Evolutionary conservation across 345 rosid genomes (phyloP).

Genomic region (Chamaenerion angustifolium): DNA sequence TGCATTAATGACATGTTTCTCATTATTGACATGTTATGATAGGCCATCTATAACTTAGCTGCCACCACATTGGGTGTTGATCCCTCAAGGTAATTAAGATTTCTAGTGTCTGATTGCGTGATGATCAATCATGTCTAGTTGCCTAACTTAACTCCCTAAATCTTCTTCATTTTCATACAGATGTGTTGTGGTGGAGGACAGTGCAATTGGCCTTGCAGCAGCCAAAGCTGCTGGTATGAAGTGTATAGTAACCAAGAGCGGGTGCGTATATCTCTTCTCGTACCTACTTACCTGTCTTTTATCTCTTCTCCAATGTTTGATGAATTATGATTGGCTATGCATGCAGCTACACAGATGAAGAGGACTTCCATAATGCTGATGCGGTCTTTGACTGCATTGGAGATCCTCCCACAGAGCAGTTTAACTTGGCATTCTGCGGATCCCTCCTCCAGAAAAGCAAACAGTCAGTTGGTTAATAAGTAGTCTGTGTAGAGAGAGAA

Average conservation of each 20-base stretch:
- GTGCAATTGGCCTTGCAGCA: conserved; percentile 83
- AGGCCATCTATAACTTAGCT: conserved; percentile 83
- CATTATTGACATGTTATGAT: conserved; percentile 5
- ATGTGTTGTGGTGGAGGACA: conserved; percentile 91
- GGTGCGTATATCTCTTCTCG: conserved; percentile 31
- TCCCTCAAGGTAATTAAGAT: conserved; percentile 50
- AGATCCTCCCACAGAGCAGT: conserved; percentile 84
- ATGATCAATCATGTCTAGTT: neutral
- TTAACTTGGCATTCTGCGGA: conserved; percentile 69
- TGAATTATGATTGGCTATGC: conserved; percentile 1
- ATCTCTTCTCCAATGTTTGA: too few species aligned
- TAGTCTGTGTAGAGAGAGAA: too few species aligned
- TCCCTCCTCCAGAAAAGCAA: conserved; percentile 63
- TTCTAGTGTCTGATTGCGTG: neutral
- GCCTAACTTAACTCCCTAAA: too few species aligned
- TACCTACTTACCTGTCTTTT: too few species aligned
- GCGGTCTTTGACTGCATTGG: conserved; percentile 89
- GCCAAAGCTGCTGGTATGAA: conserved; percentile 98
- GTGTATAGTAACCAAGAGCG: conserved; percentile 85
- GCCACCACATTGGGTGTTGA: conserved; percentile 83
- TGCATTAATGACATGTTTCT: too few species aligned
- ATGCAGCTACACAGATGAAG: conserved; percentile 71
- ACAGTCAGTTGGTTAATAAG: conserved; percentile 29
- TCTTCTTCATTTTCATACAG: conserved; percentile 18
- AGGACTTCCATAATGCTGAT: conserved; percentile 77